Evolutionary conservation across 2,329 filamentous ascomycete species (phyloP).

Genomic region (Zymoseptoria passerinii): DNA sequence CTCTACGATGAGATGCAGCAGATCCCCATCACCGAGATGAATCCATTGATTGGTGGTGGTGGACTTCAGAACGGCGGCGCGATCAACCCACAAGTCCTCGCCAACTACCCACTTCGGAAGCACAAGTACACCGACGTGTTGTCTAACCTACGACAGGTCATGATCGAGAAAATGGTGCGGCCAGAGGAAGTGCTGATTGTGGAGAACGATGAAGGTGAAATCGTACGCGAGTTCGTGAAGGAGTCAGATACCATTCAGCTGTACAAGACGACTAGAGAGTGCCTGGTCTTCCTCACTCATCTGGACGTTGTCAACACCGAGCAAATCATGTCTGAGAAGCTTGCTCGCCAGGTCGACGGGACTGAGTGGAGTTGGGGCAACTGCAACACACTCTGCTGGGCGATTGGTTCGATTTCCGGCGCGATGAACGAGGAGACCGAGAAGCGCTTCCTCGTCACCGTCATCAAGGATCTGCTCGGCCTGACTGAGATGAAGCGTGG

Average conservation of each 20-base stretch:
- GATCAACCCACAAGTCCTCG: conserved; percentile 73
- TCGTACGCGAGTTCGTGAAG: conserved; percentile 98
- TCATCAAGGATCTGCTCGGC: conserved; percentile 95
- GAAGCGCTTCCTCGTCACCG: conserved; percentile 95
- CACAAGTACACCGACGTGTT: conserved; percentile 96
- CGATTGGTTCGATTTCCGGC: conserved; percentile 94
- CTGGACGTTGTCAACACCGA: conserved; percentile 96
- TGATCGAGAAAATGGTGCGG: conserved; percentile 99
- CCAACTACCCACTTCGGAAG: conserved; percentile 88
- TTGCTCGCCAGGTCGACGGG: conserved; percentile 89
- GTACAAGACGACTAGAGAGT: conserved; percentile 98
- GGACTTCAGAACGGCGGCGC: conserved; percentile 71
- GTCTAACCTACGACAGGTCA: conserved; percentile 87
- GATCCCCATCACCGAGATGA: conserved; percentile 84
- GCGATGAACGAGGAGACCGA: conserved; percentile 99
- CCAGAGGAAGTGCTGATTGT: conserved; percentile 97
- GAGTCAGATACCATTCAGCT: conserved; percentile 98
- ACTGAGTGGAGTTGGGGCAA: conserved; percentile 99
- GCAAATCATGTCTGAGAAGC: conserved; percentile 98
- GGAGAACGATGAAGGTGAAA: conserved; percentile 99
- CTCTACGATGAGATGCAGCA: conserved; percentile 99
- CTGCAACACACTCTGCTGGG: conserved; percentile 99
- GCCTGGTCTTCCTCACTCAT: conserved; percentile 93
- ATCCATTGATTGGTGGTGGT: conserved; percentile 76
- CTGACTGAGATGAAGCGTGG: conserved; percentile 98